A percentile compares a stretch with the other conserved stretches of the same genome.
Evolutionary conservation across 805 yeast species (phyloP).

Genomic region (Cyberlindnera mycetangii): DNA sequence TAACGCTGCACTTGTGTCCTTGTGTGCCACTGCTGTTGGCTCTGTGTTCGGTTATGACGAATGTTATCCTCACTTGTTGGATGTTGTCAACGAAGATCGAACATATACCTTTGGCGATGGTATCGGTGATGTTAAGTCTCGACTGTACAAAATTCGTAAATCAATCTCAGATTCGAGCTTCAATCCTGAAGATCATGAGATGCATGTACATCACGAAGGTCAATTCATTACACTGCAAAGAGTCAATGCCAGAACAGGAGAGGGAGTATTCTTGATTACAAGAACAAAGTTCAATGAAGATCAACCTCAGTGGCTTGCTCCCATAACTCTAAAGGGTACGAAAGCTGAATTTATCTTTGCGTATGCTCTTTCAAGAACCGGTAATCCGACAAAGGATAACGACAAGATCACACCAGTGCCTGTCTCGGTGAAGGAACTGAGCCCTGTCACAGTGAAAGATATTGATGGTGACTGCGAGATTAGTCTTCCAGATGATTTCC

Average conservation of each 20-base stretch:
- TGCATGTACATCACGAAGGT: conserved; percentile 92
- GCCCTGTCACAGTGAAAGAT: conserved; percentile 44
- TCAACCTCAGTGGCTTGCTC: conserved; percentile 52
- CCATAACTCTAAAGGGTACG: conserved; percentile 59
- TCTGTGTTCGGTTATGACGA: conserved; percentile 94
- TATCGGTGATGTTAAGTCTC: conserved; percentile 68
- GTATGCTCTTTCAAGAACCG: conserved; percentile 51
- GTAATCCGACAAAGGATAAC: conserved; percentile 41
- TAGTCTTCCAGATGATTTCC: conserved; percentile 59
- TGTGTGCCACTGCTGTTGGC: conserved; percentile 92
- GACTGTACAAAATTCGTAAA: conserved; percentile 55
- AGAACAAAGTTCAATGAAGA: conserved; percentile 65
- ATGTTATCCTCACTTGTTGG: conserved; percentile 75
- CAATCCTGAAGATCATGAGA: conserved; percentile 66
- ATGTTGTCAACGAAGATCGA: conserved; percentile 76
- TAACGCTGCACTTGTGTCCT: conserved; percentile 89
- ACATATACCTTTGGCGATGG: conserved; percentile 59
- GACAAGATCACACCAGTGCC: conserved; percentile 62
- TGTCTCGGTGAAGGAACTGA: conserved; percentile 52
- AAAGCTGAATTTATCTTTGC: conserved; percentile 55
- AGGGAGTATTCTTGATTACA: conserved; percentile 86
- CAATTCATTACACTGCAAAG: conserved; percentile 91
- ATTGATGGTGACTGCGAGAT: conserved; percentile 51
- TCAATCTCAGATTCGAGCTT: conserved; percentile 48
- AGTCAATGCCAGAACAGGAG: conserved; percentile 76